Conservation (phyloP, 176 grass and related monocot species). For the Musa troglodytarum region DNA sequence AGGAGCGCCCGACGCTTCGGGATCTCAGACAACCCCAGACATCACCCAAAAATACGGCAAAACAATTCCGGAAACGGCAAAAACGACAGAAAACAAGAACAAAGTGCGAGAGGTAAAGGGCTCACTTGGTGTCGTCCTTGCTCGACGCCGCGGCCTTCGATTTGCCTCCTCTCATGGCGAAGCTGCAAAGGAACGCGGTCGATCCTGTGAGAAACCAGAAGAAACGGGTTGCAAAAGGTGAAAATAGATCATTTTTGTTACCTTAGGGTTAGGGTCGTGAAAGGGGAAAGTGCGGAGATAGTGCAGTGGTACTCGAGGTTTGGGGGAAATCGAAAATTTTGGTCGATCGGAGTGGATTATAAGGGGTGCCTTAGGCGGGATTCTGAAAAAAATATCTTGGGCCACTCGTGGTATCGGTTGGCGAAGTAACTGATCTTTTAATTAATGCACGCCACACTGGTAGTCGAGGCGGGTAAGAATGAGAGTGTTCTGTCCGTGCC, state of each 20-base stretch:
- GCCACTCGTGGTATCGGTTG: no score
- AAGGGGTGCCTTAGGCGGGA: no score
- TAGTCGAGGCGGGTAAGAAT: no score
- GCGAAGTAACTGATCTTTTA: no score
- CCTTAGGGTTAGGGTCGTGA: constrained; percentile 14
- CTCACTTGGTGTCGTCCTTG: constrained; percentile 16
- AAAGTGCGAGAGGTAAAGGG: not conserved
- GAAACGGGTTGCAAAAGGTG: no score
- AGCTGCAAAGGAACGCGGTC: not conserved
- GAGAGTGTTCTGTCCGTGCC: no score
- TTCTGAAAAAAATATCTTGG: no score
- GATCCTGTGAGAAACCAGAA: not conserved
- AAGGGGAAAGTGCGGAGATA: not conserved
- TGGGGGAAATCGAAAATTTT: no score
- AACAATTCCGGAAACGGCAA: not conserved
- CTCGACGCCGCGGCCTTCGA: not conserved
- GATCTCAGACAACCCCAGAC: not conserved
- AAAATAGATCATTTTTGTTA: not conserved
- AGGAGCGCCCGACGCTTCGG: not conserved
- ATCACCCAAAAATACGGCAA: not conserved
- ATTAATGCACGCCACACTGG: no score
- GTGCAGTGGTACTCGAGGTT: no score
- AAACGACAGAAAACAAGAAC: no score
- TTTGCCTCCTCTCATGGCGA: constrained; percentile 31
- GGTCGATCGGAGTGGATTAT: no score